Evolutionary conservation across 805 yeast genomes (phyloP), one percentile per base, ranked within the genome.

Genomic region (Saturnispora saitoi): DNA sequence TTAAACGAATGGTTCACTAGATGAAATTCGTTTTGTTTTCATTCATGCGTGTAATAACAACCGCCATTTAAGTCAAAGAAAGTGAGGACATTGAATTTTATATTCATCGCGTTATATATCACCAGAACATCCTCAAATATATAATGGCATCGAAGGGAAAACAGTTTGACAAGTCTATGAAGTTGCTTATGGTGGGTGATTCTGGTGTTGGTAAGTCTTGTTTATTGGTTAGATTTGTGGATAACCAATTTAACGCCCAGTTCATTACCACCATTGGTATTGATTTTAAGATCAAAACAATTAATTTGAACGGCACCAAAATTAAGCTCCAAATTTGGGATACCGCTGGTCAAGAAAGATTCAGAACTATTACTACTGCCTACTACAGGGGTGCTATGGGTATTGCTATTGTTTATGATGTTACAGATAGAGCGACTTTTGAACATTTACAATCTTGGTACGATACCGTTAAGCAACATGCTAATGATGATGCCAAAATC

Each of bases 211-310:
- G 95, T 32, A 86, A 86, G 63, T 84, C 97, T 38, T 91, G 97
- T 73, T 75, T 90, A 51, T 73, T 90, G 59, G 78, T 91, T 55
- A 80, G 98, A 63, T 91, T 91, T 69, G 95, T 91, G 51, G 96
- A 89, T 59, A 97, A 91, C 69, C 90, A 89, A 68, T 93, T 93
- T 73, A 90, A 91, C 60, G 97, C 98, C 4, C 81, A 93, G 19
- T 93, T 91, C 69, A 93, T 93, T 70, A 89, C 98, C 51, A 93
- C 99, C 43, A 93, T 93, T 61, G 99, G 99, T 48, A 93, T 93
- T 60, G 99, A 93, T 68, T 93, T 93, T 77, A 93, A 93, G 72
- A 91, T 93, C 65, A 84, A 96, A 70, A 90, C 96, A 28, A 86
- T 90, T 57, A 97, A 91, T 59, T 77, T 90, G 56, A 91, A 91